Evolutionary conservation across 495 filamentous ascomycete species (phyloP), one percentile per base, ranked within the genome.

Genomic region (Cenococcum geophilum): DNA sequence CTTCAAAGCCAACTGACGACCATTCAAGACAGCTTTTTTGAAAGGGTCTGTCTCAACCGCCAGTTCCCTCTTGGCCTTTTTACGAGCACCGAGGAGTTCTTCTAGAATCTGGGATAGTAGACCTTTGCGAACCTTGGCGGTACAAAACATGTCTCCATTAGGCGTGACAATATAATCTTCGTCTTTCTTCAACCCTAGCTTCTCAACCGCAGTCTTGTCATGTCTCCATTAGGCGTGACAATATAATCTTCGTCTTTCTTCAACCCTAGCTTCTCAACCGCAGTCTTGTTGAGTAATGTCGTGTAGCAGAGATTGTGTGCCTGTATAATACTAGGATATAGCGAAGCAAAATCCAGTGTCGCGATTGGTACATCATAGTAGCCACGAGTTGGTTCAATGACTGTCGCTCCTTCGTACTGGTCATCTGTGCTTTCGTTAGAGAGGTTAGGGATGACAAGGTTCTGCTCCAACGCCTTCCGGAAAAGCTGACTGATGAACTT

Each of bases 231-330:
- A 1, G 93, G 93, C 0, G 93, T 99, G 50, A 96, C 80, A 56
- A 97, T 95, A 71, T 97, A 99, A 74, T 99, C 93, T 37, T 92
- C 89, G 60, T 90, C 91, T 70, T 93, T 91, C 63, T 82, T 80
- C 45, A 96, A 71, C 1, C 76, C 75, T 32, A 91, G 76, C 60
- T 82, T 88, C 62, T 95, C 89, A 4, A 95, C 79, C 4, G 79
- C 82, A n/a, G 71, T 79, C 72, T 91, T 92, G 71, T 89, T 93
- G 42, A 97, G 75, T 16, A 97, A 77, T 0, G 93, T 99, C 0
- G 93, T 99, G 77, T 99, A 99, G 73, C 93, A 99, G 27, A 99
- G 82, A 64, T 99, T 99, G 73, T 99, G 93, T 0, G 93, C 93
- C 74, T 97, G 92, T 71, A 99, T 99, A 71, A 99, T 97, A 73